These are phyloP conservation scores for Gypsophila paniculata DNA, from an alignment of 179 eudicot species.

Conservation along the genomic window DNA sequence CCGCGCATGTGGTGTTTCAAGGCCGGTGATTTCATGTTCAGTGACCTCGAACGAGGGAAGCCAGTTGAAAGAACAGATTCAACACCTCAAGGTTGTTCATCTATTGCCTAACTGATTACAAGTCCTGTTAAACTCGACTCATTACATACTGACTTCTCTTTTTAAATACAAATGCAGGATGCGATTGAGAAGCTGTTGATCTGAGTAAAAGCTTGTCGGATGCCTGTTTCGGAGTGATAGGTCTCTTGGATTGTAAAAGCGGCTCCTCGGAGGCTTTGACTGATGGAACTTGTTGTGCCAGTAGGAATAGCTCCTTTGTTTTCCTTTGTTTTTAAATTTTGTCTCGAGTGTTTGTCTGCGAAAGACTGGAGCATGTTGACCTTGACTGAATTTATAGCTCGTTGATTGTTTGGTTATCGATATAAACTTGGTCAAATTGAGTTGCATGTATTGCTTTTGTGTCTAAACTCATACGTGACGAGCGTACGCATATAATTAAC, in stretches of 20 bases:
- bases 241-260: slow-evolving; percentile 42
- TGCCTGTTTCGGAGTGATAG: slow-evolving; percentile 60
- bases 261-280: slow-evolving; percentile 52
- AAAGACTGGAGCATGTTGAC: slow-evolving; percentile 14
- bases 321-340: slow-evolving; percentile 6
- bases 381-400: slow-evolving; percentile 20
- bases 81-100: slow-evolving; percentile 61
- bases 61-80: slow-evolving; percentile 81
- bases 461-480: too few species aligned
- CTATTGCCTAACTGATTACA: neutral
- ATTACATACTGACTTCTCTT: neutral
- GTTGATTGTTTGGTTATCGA: slow-evolving; percentile 17
- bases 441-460: neutral
- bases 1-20: slow-evolving; percentile 88
- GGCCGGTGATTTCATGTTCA: slow-evolving; percentile 85
- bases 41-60: slow-evolving; percentile 90
- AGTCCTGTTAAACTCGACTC: neutral
- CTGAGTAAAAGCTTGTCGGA: slow-evolving; percentile 28
- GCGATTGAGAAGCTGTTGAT: slow-evolving; percentile 96
- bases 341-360: slow-evolving; percentile 4
- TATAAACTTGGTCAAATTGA: neutral
- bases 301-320: slow-evolving; percentile 21
- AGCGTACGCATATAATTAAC: too few species aligned
- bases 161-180: slow-evolving; percentile 46
- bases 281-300: slow-evolving; percentile 40